Evolutionary conservation across 495 filamentous ascomycete species (phyloP).

Genomic region (Penicillium egyptiacum): DNA sequence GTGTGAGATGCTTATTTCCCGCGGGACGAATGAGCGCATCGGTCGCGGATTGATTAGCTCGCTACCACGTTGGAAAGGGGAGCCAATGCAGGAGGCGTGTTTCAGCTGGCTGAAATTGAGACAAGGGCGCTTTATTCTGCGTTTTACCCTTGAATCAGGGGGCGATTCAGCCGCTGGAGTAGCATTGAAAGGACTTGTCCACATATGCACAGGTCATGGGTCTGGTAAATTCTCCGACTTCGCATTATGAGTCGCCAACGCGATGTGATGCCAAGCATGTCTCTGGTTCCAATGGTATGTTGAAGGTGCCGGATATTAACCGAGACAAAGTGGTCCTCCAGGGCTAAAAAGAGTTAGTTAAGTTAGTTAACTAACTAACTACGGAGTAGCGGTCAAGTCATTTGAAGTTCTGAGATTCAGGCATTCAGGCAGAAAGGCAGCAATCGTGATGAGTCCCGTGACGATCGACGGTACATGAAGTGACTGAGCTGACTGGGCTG

Average conservation of each 20-base stretch:
- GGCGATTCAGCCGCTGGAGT: not conserved
- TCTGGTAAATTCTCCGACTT: not conserved
- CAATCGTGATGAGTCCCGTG: not conserved
- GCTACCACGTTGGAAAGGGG: slow-evolving; percentile 21
- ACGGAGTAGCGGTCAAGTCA: no score
- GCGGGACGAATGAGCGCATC: slow-evolving; percentile 27
- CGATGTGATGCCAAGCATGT: slow-evolving; percentile 6
- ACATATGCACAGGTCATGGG: not conserved
- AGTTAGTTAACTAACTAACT: no score
- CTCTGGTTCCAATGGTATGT: not conserved
- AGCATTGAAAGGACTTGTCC: not conserved
- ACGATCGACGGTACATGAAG: slow-evolving; percentile 6
- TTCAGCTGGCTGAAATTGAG: slow-evolving; percentile 28
- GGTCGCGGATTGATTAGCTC: slow-evolving; percentile 28
- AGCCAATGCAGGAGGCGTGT: slow-evolving; percentile 25
- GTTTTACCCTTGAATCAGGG: slow-evolving; percentile 11
- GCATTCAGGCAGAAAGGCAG: not conserved
- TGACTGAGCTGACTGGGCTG: not conserved
- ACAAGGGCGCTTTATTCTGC: slow-evolving; percentile 11
- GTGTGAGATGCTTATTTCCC: slow-evolving; percentile 38
- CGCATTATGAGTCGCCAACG: not conserved
- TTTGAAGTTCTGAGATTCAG: no score
- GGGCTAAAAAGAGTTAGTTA: no score
- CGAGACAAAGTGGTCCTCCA: no score
- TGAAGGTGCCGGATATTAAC: no score